phyloP scores from a whole-genome alignment of 345 rosid genomes.

The Nephelium lappaceum region DNA sequence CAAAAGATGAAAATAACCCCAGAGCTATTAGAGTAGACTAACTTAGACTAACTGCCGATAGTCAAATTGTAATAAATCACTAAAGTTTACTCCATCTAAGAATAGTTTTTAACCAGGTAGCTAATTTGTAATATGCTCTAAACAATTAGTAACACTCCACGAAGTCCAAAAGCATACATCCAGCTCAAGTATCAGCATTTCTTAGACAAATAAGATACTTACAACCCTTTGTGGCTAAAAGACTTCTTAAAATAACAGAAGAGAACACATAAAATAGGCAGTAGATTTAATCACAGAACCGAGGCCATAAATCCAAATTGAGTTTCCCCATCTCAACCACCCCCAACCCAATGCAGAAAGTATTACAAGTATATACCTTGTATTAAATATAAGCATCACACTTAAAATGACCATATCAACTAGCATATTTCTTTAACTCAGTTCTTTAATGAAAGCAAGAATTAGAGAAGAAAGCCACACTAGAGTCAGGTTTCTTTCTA shows the following conservation, averaged over 20 bases:
- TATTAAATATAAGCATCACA: neutral
- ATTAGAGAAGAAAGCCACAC: constrained; percentile 1
- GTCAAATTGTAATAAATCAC: too few relatives aligned
- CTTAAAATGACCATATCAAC: neutral
- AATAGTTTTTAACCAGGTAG: too few relatives aligned
- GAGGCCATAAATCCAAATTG: neutral
- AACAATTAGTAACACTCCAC: neutral
- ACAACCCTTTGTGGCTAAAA: neutral
- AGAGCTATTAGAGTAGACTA: too few relatives aligned
- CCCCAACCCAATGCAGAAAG: neutral
- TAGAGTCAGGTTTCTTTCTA: neutral
- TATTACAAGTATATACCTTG: neutral
- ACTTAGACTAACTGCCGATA: too few relatives aligned
- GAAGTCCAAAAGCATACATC: neutral
- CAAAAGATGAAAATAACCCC: too few relatives aligned
- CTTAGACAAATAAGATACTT: neutral
- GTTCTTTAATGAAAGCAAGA: neutral
- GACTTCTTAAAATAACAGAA: neutral
- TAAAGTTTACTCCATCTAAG: too few relatives aligned
- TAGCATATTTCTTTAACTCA: neutral
- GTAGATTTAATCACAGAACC: neutral
- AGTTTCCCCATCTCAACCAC: neutral
- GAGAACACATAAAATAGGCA: neutral
- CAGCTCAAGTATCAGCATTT: constrained; percentile 4
- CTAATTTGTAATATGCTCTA: too few relatives aligned